These are phyloP conservation scores for Podosphaera leucotricha DNA, from an alignment of 2,329 filamentous ascomycete genomes.

Conservation along the genomic window DNA sequence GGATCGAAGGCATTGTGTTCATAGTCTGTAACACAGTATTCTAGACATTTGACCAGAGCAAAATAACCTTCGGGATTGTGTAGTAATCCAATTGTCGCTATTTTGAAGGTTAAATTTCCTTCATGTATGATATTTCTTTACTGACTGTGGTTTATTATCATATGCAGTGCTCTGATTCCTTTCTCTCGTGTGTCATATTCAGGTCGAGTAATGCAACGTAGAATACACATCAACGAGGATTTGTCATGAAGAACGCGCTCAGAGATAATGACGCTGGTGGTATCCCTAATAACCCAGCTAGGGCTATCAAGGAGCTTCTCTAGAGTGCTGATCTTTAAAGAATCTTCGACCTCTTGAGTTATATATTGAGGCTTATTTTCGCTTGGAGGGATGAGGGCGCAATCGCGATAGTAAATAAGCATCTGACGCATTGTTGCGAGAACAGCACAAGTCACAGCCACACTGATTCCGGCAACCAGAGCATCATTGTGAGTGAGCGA, in stretches of 20 bases:
- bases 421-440: conserved; percentile 31
- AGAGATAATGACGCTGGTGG: conserved; percentile 34
- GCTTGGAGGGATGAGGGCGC: conserved; percentile 39
- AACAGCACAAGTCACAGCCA: conserved; percentile 32
- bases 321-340: conserved; percentile 40
- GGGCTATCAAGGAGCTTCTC: conserved; percentile 44
- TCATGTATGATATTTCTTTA: neutral
- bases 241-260: conserved; percentile 35
- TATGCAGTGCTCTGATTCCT: conserved; percentile 30
- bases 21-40: conserved; percentile 27
- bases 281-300: conserved; percentile 48
- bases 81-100: conserved; percentile 9
- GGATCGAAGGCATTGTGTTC: conserved; percentile 28
- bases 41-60: conserved; percentile 35
- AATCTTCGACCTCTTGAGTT: conserved; percentile 52
- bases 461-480: conserved; percentile 10
- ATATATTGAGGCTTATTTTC: conserved; percentile 49
- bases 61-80: conserved; percentile 15
- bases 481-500: conserved; percentile 11
- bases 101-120: conserved; percentile 2
- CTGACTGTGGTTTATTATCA: conserved; percentile 27
- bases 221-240: conserved; percentile 24
- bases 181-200: conserved; percentile 34
- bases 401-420: conserved; percentile 34
- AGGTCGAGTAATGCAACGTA: conserved; percentile 33